Evolutionary conservation across 192 early-diverging fungal species (phyloP).

Genomic region (Coemansia nantahalensis): DNA sequence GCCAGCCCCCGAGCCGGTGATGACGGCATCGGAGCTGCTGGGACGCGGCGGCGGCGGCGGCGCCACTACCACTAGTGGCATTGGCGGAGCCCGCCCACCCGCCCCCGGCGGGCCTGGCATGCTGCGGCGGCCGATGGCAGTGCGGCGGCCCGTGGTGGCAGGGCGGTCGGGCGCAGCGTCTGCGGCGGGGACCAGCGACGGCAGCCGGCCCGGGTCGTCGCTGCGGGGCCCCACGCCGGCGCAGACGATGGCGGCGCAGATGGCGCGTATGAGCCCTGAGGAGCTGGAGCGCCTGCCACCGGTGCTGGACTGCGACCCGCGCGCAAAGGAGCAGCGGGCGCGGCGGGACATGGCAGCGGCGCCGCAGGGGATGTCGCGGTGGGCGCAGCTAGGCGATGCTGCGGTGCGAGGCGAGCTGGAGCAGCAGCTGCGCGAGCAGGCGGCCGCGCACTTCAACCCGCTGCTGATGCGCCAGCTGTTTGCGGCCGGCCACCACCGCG

Average conservation of each 20-base stretch:
- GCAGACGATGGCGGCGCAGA: constrained; percentile 18
- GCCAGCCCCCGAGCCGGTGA: constrained; percentile 40
- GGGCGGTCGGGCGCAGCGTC: constrained; percentile 5
- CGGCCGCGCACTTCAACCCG: constrained; percentile 58
- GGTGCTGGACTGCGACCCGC: constrained; percentile 61
- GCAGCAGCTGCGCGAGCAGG: constrained; percentile 60
- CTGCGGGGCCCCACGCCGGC: constrained; percentile 10
- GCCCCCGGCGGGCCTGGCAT: constrained; percentile 23
- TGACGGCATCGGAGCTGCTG: constrained; percentile 50
- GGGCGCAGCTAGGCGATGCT: constrained; percentile 43
- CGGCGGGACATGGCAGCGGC: constrained; percentile 63
- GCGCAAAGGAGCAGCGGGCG: constrained; percentile 68
- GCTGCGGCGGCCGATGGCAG: constrained; percentile 50
- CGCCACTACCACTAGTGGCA: too few relatives aligned
- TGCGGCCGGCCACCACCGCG: constrained; percentile 82
- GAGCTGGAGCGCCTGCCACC: constrained; percentile 53
- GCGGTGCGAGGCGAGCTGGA: constrained; percentile 37
- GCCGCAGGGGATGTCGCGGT: constrained; percentile 64
- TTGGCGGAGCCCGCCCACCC: too few relatives aligned
- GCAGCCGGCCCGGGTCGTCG: constrained; percentile 33
- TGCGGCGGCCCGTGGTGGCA: constrained; percentile 22
- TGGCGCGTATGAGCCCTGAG: constrained; percentile 47
- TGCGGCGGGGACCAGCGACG: constrained; percentile 10
- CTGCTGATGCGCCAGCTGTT: constrained; percentile 64
- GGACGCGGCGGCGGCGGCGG: constrained; percentile 14